Evolutionary conservation across 768 basidiomycete species (phyloP).

Genomic region (Agrocybe praecox): DNA sequence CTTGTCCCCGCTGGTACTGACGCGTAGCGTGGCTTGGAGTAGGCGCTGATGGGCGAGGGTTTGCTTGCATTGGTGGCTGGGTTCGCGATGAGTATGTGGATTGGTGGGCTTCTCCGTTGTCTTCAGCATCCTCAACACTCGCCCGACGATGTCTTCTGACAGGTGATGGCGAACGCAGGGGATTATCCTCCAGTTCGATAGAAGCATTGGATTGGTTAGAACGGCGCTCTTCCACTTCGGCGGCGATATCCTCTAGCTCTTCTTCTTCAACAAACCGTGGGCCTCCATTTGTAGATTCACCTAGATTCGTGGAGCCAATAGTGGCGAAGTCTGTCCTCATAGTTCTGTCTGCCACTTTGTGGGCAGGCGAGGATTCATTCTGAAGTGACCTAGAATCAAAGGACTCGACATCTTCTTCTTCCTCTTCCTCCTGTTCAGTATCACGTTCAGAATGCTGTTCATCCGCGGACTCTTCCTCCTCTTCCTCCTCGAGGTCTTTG

Average conservation of each 20-base stretch:
- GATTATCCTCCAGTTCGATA: neutral
- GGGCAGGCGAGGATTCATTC: constrained; percentile 1
- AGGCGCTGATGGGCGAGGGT: constrained; percentile 35
- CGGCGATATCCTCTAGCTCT: constrained; percentile 64
- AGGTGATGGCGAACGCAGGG: constrained; percentile 9
- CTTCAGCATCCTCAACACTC: constrained; percentile 21
- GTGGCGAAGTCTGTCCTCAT: constrained; percentile 59
- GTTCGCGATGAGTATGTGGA: neutral
- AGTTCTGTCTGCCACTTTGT: constrained; percentile 39
- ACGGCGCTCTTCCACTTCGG: constrained; percentile 68
- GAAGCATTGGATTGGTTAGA: constrained; percentile 55
- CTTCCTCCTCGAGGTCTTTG: constrained; percentile 29
- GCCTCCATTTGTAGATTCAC: constrained; percentile 20
- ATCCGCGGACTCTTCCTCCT: constrained; percentile 22
- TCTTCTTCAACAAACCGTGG: constrained; percentile 51
- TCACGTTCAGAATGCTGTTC: constrained; percentile 20
- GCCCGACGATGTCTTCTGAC: constrained; percentile 8
- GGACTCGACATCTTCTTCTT: constrained; percentile 34
- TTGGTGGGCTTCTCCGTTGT: constrained; percentile 11
- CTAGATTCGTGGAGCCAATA: constrained; percentile 39
- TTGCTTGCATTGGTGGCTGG: constrained; percentile 10
- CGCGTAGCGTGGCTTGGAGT: constrained; percentile 34
- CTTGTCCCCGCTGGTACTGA: constrained; percentile 5
- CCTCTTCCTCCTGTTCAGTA: constrained; percentile 25
- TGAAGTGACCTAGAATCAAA: constrained; percentile 34